These are phyloP conservation scores for Eucalyptus marginata DNA, from an alignment of 345 rosid species.

Conservation along the genomic window DNA sequence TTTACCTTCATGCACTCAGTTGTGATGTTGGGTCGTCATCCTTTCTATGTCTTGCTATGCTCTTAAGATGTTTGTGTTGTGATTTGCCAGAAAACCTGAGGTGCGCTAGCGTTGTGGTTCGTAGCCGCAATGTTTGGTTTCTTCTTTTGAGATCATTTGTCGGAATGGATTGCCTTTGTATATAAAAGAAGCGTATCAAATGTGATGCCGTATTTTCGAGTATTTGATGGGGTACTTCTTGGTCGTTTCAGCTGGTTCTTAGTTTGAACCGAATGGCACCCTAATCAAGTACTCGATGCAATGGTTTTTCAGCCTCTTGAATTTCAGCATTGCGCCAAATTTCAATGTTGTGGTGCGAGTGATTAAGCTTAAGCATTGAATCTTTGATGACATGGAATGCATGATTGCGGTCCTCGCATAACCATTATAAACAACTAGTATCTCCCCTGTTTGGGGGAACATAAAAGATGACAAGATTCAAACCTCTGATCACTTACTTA, in stretches of 20 bases:
- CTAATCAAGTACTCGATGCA: neutral
- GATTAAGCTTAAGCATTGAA: neutral
- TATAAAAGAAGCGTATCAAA: neutral
- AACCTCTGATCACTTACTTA: neutral
- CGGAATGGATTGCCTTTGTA: neutral
- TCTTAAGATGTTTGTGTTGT: neutral
- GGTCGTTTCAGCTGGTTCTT: neutral
- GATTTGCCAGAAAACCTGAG: neutral
- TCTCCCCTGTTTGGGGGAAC: neutral
- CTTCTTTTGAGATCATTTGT: neutral
- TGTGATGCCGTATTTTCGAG: neutral
- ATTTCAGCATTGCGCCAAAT: neutral
- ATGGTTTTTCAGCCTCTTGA: neutral
- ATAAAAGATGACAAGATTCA: neutral
- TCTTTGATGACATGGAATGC: neutral
- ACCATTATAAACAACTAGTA: neutral
- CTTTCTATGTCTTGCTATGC: neutral
- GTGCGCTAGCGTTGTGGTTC: no score
- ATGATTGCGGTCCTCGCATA: neutral
- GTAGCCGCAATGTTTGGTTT: no score
- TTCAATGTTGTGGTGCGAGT: neutral
- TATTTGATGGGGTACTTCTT: neutral
- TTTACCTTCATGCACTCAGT: neutral
- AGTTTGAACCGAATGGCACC: neutral
- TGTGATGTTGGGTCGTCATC: neutral